These are phyloP conservation scores for Mycena rebaudengoi DNA, from an alignment of 768 basidiomycete genomes.

Conservation along the genomic window DNA sequence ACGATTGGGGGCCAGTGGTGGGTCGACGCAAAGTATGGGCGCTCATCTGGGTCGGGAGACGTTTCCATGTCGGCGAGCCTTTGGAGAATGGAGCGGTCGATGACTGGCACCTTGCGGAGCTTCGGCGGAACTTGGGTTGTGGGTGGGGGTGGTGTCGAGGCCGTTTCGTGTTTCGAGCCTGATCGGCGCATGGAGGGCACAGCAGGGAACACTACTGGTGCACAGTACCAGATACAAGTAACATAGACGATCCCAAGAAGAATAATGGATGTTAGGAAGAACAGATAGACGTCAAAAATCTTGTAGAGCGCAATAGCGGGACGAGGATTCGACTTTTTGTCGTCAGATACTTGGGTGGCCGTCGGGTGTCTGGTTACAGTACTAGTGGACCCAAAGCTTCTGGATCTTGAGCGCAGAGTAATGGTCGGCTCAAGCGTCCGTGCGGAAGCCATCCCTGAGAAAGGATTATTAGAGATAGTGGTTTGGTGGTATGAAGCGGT, in stretches of 20 bases:
- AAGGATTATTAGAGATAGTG: no score
- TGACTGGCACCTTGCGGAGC: slow-evolving; percentile 24
- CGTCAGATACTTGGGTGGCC: no score
- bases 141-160: background rate
- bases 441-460: no score
- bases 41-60: slow-evolving; percentile 26
- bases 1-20: slow-evolving; percentile 42
- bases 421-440: no score
- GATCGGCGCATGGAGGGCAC: background rate
- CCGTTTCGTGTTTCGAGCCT: background rate
- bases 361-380: background rate
- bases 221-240: background rate
- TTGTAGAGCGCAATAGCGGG: background rate
- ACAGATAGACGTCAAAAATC: background rate
- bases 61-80: slow-evolving; percentile 33
- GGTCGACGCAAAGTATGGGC: slow-evolving; percentile 18
- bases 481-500: no score
- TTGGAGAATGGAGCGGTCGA: slow-evolving; percentile 37
- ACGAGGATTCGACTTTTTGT: background rate
- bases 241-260: background rate
- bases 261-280: background rate
- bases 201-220: background rate
- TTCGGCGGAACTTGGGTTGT: background rate
- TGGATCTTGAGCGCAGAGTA: slow-evolving; percentile 14
- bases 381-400: background rate